Base-by-base conservation (phyloP, 129 eudicot genomes). In the Solidago caesia region DNA sequence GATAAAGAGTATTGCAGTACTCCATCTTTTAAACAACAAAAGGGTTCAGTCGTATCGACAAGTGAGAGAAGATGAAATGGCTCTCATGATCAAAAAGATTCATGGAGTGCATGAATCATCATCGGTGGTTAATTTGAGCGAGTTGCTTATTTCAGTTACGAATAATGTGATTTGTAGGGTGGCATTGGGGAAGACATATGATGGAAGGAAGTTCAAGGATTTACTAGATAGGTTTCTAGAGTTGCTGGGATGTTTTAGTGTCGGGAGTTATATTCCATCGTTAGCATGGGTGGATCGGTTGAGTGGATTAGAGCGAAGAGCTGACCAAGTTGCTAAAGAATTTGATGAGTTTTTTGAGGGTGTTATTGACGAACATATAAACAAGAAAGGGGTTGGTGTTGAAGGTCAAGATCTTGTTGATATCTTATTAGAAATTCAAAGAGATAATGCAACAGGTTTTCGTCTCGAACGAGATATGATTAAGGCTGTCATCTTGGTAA, bases 401-500 rank as follows among this genome's bases (percentile, higher is more conserved):
- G 60, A 59, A 42, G 52, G 77, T 9, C 77, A 85, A 69, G 89
- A 85, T 60, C 49, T 85, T 27, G 86, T 82, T 25, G 86, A 85
- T 69, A 73, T 78, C 51, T 72, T 82, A 73, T 76, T 82, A 33
- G 80, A 75, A 44, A 8, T 75, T 65, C 85, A 85, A 68, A 85
- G 53, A 33, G 79, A 78, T 8, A 25, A 75, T 4, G 8, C 47
- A 3, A 56, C 14, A 7, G 80, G 77, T 11, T 73, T 81, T 77
- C 64, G 27, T 11, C 44, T 77, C n/a, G 82, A 81, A 52, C 67
- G 66, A 60, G 81, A 85, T 6, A 47, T 43, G 80, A 69, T 84
- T 53, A 84, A 84, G 67, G 89, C 79, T 67, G 29, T 85, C 60
- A 74, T 78, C 73, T 47, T 85, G 85, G 88, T 81, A 75, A 68